A percentile compares a stretch with the other conserved stretches of the same genome.
phyloP scores from a whole-genome alignment of 108 stramenopile genomes.

The Cyclotella atomus region DNA sequence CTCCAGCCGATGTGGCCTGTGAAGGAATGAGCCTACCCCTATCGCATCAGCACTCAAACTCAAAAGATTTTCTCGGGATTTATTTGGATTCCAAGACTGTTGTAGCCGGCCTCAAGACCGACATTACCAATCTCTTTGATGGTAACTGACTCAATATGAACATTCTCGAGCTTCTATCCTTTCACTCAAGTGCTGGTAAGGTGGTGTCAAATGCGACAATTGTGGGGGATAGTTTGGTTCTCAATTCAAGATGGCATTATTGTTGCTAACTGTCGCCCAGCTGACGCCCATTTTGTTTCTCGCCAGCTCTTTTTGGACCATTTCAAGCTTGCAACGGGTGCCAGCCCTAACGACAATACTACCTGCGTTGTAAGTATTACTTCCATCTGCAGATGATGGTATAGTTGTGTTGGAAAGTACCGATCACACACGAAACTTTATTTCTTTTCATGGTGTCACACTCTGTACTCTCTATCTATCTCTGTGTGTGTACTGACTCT shows the following conservation, averaged over 20 bases:
- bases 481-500: too few species aligned
- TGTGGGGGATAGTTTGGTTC: neutral
- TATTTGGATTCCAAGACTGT: neutral
- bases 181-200: neutral
- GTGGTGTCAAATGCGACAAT: neutral
- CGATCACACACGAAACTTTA: too few species aligned
- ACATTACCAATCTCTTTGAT: neutral
- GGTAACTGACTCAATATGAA: neutral
- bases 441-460: too few species aligned
- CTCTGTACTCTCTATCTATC: too few species aligned
- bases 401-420: too few species aligned
- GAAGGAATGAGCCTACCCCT: neutral
- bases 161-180: neutral
- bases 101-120: neutral
- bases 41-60: neutral
- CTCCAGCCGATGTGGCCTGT: neutral
- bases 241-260: neutral
- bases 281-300: neutral
- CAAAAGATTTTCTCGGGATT: neutral
- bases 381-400: neutral
- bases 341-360: neutral
- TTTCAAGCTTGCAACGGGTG: neutral
- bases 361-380: neutral
- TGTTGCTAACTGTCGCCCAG: neutral
- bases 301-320: neutral